Evolutionary conservation across 2,329 filamentous ascomycete species (phyloP).

Genomic region (Alternaria sp.): DNA sequence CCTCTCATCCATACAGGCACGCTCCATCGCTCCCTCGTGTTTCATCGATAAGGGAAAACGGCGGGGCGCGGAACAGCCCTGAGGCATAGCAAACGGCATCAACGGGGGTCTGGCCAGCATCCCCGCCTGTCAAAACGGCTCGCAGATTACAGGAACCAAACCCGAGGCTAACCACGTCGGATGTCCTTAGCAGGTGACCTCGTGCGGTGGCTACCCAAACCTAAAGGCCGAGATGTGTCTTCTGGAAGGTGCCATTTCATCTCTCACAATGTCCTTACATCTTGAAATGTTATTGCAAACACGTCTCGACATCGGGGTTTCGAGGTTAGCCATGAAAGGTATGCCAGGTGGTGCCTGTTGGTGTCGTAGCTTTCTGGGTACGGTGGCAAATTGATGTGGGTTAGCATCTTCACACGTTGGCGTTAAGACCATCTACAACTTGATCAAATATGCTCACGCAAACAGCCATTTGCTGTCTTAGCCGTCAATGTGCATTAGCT

Average conservation of each 20-base stretch:
- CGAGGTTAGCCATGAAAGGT: not conserved
- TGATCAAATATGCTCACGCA: not conserved
- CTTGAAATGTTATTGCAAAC: not conserved
- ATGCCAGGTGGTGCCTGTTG: not conserved
- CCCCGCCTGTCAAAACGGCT: constrained; percentile 9
- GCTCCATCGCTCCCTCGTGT: constrained; percentile 2
- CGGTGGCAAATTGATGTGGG: not conserved
- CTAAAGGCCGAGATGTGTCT: not conserved
- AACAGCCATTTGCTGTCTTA: not conserved
- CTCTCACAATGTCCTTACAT: not conserved
- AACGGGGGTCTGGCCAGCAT: constrained; percentile 1
- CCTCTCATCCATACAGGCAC: not conserved
- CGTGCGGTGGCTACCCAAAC: constrained; percentile 6
- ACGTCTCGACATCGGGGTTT: not conserved
- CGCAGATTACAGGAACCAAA: constrained; percentile 19
- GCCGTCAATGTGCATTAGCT: not conserved
- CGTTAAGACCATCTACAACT: not conserved
- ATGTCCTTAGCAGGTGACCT: constrained; percentile 2
- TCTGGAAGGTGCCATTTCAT: not conserved
- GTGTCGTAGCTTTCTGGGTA: not conserved
- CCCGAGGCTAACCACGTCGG: constrained; percentile 11
- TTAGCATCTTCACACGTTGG: not conserved
- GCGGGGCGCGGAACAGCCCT: constrained; percentile 7
- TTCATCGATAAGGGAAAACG: constrained; percentile 9
- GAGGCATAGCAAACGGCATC: constrained; percentile 1